Percentiles rank a stretch among this genome's conserved stretches.
Evolutionary conservation across 805 yeast species (phyloP).

Genomic region (Saturnispora serradocipensis): DNA sequence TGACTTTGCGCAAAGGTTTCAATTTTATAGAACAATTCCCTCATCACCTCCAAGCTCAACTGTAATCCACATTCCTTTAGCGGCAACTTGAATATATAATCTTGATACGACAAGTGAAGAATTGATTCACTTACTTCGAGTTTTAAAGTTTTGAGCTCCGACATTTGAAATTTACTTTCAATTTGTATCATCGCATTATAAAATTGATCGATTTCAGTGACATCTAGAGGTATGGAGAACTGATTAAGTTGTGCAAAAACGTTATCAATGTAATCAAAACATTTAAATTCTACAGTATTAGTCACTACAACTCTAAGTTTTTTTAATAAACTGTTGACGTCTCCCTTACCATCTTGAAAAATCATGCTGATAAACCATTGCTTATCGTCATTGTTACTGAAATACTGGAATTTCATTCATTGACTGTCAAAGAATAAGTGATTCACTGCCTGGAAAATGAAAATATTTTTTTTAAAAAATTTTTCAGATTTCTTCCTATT

Average conservation of each 20-base stretch:
- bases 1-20: not conserved
- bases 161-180: not conserved
- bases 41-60: not conserved
- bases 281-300: not conserved
- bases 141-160: not conserved
- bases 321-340: not conserved
- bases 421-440: not conserved
- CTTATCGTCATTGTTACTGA: not conserved
- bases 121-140: not conserved
- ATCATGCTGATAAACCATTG: not conserved
- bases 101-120: not conserved
- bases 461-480: not conserved
- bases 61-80: not conserved
- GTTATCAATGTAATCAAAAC: not conserved
- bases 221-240: not conserved
- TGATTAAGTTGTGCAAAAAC: not conserved
- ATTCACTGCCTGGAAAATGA: not conserved
- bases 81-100: not conserved
- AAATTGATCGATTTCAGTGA: not conserved
- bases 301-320: not conserved
- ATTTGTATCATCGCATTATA: not conserved
- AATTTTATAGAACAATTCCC: not conserved
- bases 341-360: no score
- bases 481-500: not conserved
- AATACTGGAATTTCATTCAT: conserved; percentile 1